phyloP scores from a whole-genome alignment of 257 asterid genomes.

The Gynochthodes officinalis region DNA sequence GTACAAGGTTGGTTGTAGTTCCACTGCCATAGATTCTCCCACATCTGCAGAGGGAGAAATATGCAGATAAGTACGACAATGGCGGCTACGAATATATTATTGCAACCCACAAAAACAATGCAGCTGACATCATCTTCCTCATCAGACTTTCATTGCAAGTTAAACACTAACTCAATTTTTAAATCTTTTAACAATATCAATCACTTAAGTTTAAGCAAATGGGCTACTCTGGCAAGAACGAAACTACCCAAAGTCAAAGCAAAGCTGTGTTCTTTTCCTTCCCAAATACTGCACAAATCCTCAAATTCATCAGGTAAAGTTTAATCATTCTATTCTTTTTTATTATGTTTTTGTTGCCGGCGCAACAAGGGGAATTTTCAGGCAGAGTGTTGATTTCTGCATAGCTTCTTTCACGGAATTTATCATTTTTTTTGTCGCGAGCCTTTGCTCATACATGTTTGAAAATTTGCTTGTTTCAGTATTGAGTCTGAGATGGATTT shows the following conservation, averaged over 20 bases:
- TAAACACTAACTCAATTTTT: slow-evolving; percentile 21
- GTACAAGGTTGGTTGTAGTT: neutral
- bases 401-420: neutral
- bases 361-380: neutral
- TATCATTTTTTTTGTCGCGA: neutral
- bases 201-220: slow-evolving; percentile 20
- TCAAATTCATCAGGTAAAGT: slow-evolving; percentile 46
- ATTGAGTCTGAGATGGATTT: neutral
- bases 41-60: slow-evolving; percentile 9
- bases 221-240: slow-evolving; percentile 19
- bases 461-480: neutral
- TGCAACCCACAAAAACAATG: slow-evolving; percentile 40
- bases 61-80: slow-evolving; percentile 29
- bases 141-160: slow-evolving; percentile 23
- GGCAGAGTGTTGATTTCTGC: neutral
- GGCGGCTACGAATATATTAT: slow-evolving; percentile 62
- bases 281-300: slow-evolving; percentile 28
- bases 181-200: slow-evolving; percentile 10
- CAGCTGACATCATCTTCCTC: slow-evolving; percentile 41
- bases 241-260: slow-evolving; percentile 14
- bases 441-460: too few species aligned
- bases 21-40: slow-evolving; percentile 20
- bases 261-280: slow-evolving; percentile 19
- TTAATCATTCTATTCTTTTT: neutral
- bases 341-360: neutral